These are phyloP conservation scores for Suillus paluster DNA, from an alignment of 768 basidiomycete species.

Conservation along the genomic window DNA sequence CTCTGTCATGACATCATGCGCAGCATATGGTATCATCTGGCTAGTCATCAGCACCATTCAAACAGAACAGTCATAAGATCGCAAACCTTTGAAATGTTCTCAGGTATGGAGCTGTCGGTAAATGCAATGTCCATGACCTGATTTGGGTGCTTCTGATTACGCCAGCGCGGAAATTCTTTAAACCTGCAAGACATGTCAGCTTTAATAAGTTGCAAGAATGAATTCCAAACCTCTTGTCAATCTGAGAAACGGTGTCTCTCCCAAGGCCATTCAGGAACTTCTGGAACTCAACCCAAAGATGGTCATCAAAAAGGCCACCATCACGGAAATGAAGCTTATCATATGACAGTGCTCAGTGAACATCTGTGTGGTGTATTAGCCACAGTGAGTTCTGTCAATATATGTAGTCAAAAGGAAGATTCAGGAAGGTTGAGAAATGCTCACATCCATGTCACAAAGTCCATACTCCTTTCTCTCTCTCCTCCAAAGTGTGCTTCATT, in stretches of 20 bases:
- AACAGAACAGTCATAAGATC: not conserved
- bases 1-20: constrained; percentile 26
- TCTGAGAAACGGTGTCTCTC: not conserved
- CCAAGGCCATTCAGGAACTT: not conserved
- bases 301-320: not conserved
- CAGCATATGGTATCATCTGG: constrained; percentile 35
- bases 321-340: not conserved
- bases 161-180: not conserved
- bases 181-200: not conserved
- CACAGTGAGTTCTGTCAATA: not conserved
- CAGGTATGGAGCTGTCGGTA: not conserved
- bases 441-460: not conserved
- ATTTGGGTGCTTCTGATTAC: not conserved
- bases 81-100: not conserved
- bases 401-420: not conserved
- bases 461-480: not conserved
- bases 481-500: not conserved
- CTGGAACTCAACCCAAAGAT: not conserved
- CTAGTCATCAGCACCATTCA: not conserved
- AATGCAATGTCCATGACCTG: not conserved
- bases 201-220: not conserved
- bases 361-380: not conserved
- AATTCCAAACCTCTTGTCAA: not conserved
- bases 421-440: not conserved
- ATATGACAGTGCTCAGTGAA: not conserved